Percentiles rank a stretch among this genome's conserved stretches.
Conservation (phyloP, 176 grass and related monocot species). For the Metroxylon sagu region DNA sequence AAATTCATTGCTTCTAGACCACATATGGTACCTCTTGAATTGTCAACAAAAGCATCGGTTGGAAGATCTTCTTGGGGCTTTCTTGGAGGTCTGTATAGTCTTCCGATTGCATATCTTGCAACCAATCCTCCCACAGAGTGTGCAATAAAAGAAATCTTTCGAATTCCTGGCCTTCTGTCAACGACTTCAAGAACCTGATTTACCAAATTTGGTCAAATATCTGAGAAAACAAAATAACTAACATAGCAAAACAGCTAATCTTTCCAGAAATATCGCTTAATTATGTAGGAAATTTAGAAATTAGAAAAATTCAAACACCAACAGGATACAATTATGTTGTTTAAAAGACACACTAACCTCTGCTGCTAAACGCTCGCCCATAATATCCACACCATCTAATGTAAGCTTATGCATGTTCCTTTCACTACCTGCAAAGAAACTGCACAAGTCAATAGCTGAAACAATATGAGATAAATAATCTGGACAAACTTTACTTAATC, state of each 20-base stretch:
- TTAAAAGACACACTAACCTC: constrained; percentile 49
- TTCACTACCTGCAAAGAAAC: constrained; percentile 56
- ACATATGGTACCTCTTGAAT: constrained; percentile 38
- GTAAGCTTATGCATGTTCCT: constrained; percentile 79
- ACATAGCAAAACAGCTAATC: too few relatives aligned
- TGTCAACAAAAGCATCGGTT: constrained; percentile 10
- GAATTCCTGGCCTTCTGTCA: constrained; percentile 46
- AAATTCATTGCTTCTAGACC: constrained; percentile 69
- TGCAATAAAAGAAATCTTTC: constrained; percentile 89
- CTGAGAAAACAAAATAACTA: not conserved
- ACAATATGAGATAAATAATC: constrained; percentile 7
- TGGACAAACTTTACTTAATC: not conserved
- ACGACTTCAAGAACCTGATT: constrained; percentile 68
- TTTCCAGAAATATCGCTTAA: too few relatives aligned
- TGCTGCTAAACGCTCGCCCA: constrained; percentile 82
- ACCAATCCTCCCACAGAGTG: constrained; percentile 97
- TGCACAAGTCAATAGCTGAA: not conserved
- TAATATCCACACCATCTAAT: constrained; percentile 93
- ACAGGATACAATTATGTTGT: not conserved
- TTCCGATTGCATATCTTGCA: constrained; percentile 85
- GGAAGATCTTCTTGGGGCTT: constrained; percentile 25
- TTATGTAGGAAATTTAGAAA: not conserved
- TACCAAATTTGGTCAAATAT: constrained; percentile 26
- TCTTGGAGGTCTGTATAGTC: constrained; percentile 51
- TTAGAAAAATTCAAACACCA: not conserved